Percentiles rank a stretch among this genome's conserved stretches.
Conservation (phyloP, 2,329 filamentous ascomycete genomes). For the Alternaria rosae region DNA sequence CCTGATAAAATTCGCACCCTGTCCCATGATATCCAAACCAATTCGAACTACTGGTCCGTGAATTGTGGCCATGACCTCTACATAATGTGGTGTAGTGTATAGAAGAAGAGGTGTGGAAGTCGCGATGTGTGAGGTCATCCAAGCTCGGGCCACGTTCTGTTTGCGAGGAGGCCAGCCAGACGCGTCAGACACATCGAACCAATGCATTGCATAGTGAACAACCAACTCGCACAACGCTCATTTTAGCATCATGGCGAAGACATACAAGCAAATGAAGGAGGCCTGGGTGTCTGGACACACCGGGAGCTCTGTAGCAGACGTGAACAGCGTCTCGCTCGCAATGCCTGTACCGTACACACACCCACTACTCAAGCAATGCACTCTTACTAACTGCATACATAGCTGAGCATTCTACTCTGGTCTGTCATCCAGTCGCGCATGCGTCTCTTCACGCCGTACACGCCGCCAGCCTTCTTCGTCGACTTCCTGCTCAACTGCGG, state of each 20-base stretch:
- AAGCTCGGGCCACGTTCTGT: constrained; percentile 11
- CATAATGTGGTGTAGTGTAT: not conserved
- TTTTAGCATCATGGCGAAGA: constrained; percentile 49
- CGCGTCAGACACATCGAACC: constrained; percentile 21
- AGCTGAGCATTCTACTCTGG: constrained; percentile 88
- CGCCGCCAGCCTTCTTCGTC: constrained; percentile 69
- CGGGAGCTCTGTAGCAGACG: constrained; percentile 82
- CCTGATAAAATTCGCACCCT: not conserved
- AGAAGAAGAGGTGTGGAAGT: not conserved
- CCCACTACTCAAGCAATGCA: constrained; percentile 19
- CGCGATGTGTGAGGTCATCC: constrained; percentile 16
- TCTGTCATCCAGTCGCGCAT: constrained; percentile 85
- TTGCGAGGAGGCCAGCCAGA: constrained; percentile 25
- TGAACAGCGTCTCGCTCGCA: constrained; percentile 84
- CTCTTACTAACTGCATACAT: constrained; percentile 37
- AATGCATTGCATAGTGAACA: constrained; percentile 13
- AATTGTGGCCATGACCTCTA: not conserved
- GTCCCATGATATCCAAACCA: rapidly evolving
- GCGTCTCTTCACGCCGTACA: constrained; percentile 82
- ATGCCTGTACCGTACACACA: constrained; percentile 70
- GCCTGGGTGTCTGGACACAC: constrained; percentile 92
- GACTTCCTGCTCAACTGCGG: constrained; percentile 90
- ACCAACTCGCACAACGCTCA: constrained; percentile 18
- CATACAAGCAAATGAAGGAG: constrained; percentile 92
- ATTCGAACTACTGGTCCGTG: rapidly evolving